Conservation (phyloP, 345 rosid species). For the Populus nigra region DNA sequence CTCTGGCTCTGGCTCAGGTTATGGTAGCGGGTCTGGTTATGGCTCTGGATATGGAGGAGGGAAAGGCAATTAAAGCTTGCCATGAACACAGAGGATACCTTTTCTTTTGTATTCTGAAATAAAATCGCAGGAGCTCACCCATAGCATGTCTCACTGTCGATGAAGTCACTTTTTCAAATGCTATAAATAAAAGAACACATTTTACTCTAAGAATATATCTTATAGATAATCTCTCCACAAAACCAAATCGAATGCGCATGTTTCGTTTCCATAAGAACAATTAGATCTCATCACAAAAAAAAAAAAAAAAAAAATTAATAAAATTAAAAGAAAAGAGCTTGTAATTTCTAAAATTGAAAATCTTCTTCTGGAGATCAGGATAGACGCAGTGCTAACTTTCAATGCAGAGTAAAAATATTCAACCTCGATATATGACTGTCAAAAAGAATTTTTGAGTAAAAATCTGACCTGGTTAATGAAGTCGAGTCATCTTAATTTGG, state of each 20-base stretch:
- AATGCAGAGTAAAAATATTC: not conserved
- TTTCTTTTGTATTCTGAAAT: slow-evolving; percentile 7
- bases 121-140: slow-evolving; percentile 15
- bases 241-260: not conserved
- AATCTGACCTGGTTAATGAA: not conserved
- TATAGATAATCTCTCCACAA: not conserved
- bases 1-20: too few species aligned
- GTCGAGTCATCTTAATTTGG: not conserved
- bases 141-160: not conserved
- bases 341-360: not conserved
- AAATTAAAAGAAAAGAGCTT: not conserved
- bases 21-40: too few species aligned
- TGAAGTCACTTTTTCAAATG: too few species aligned
- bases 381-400: not conserved
- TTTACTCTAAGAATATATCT: not conserved
- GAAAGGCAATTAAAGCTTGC: too few species aligned
- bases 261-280: not conserved
- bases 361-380: not conserved
- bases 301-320: not conserved
- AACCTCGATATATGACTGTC: not conserved
- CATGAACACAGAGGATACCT: too few species aligned
- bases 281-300: not conserved
- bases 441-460: not conserved
- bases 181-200: too few species aligned
- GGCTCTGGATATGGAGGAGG: not conserved